Percentiles rank a stretch among this genome's conserved stretches.
Evolutionary conservation across 805 yeast genomes (phyloP).

Genomic region (Starmerella bombicola): DNA sequence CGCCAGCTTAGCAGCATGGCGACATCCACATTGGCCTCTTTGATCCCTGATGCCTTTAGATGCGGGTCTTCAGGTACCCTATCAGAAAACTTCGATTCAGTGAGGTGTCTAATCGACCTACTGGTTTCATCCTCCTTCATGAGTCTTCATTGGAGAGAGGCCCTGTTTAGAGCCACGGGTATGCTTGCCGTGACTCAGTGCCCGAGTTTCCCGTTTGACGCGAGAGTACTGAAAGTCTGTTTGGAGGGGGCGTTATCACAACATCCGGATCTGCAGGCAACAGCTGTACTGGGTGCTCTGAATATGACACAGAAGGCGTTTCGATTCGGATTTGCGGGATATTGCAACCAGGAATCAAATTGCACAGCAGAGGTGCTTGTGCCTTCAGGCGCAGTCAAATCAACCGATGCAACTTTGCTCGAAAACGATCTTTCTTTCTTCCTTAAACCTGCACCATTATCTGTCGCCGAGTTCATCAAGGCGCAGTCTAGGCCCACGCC

Average conservation of each 20-base stretch:
- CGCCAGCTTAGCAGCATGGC: slow-evolving; percentile 10
- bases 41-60: slow-evolving; percentile 25
- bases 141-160: slow-evolving; percentile 19
- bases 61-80: slow-evolving; percentile 31
- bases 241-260: slow-evolving; percentile 35
- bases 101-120: neutral
- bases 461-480: neutral
- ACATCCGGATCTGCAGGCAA: slow-evolving; percentile 21
- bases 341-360: slow-evolving; percentile 33
- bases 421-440: slow-evolving; percentile 11
- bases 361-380: slow-evolving; percentile 2
- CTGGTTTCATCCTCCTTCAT: slow-evolving; percentile 5
- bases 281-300: slow-evolving; percentile 46
- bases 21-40: neutral
- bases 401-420: neutral
- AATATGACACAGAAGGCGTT: slow-evolving; percentile 39
- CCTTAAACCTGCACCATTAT: neutral
- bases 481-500: slow-evolving; percentile 2
- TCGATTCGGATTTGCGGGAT: slow-evolving; percentile 35
- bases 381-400: slow-evolving; percentile 1
- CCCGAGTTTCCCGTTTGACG: slow-evolving; percentile 20
- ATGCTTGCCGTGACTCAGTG: slow-evolving; percentile 20
- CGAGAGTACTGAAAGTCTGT: slow-evolving; percentile 13
- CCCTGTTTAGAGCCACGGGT: slow-evolving; percentile 14
- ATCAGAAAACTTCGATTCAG: neutral